Evolutionary conservation across 768 basidiomycete genomes (phyloP), one percentile per base, ranked within the genome.

Genomic region (Leccinum disarticulatum): DNA sequence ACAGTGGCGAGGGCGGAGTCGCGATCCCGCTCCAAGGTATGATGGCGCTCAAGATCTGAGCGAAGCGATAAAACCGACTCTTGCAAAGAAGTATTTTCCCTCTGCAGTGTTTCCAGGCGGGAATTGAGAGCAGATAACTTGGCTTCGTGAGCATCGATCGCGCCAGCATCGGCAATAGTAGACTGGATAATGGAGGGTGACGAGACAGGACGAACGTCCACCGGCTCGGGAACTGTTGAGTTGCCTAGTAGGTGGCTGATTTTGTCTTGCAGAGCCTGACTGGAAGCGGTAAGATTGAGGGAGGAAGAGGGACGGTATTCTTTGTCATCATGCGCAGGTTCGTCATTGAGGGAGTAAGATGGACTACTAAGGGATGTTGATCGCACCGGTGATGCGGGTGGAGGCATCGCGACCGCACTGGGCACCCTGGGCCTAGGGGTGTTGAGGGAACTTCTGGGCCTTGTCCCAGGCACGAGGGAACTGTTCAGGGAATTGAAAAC

Each of bases 341-440:
- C 66, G 38, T 79, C 78, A 54, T 74, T 76, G 43, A 77, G 64
- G 19, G 78, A 80, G 25, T 75, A 71, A 3, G 78, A 75, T 17
- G 77, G 69, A 17, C 73, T 46, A 19, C 43, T 68, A 49, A 78
- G 68, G 1, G 71, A 66, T n/a, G 67, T 59, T 6, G 70, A 68
- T 56, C 67, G 68, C 17, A 70, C 72, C 7, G 90, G 90, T 13
- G 88, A 89, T 1, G 86, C 77, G 17, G 90, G 90, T 3, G 90
- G 91, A 3, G 90, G 91, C 91, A 93, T 91, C 7, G 88, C 85
- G 28, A 89, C 72, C n/a, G 81, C 78, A 65, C 88, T 90, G 31
- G 90, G 87, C 60, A 90, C 69, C 54, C 90, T 80, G 14, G 83
- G 80, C 31, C 88, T 81, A 48, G 87, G 86, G 11, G 87, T 88